Evolutionary conservation across 208 protist genomes (phyloP).

Genomic region (Acanthamoeba culbertsoni): DNA sequence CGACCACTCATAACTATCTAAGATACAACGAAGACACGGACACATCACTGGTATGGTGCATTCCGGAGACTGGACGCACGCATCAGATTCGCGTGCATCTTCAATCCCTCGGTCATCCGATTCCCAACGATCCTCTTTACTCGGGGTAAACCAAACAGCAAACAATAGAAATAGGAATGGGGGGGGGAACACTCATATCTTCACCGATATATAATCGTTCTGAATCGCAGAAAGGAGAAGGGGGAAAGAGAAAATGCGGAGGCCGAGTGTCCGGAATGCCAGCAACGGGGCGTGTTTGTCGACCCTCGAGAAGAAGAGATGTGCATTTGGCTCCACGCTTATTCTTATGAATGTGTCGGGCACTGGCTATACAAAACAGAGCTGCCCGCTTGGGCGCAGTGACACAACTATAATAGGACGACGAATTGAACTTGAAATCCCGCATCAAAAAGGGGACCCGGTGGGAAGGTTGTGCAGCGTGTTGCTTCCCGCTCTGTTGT

Average conservation of each 20-base stretch:
- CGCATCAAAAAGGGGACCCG: no score
- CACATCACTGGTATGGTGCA: conserved; percentile 63
- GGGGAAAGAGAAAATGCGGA: background rate
- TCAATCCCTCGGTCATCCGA: conserved; percentile 76
- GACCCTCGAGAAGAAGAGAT: conserved; percentile 16
- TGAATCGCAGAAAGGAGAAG: background rate
- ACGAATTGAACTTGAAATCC: no score
- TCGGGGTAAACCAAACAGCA: background rate
- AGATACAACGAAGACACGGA: conserved; percentile 61
- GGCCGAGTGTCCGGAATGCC: background rate
- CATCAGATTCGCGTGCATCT: conserved; percentile 83
- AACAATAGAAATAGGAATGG: no score
- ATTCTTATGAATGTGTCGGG: conserved; percentile 26
- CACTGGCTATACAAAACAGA: conserved; percentile 13
- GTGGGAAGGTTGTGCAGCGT: no score
- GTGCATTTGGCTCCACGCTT: conserved; percentile 64
- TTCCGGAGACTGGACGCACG: conserved; percentile 75
- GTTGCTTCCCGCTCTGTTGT: no score
- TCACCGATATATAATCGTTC: background rate
- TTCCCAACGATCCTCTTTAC: conserved; percentile 80
- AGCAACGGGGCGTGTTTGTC: background rate
- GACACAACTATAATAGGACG: no score
- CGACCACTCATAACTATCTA: background rate
- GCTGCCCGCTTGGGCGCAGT: conserved; percentile 52
- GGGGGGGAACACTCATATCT: no score